phyloP scores from a whole-genome alignment of 176 grass and related monocot genomes.

The Coix lacrymajobi region DNA sequence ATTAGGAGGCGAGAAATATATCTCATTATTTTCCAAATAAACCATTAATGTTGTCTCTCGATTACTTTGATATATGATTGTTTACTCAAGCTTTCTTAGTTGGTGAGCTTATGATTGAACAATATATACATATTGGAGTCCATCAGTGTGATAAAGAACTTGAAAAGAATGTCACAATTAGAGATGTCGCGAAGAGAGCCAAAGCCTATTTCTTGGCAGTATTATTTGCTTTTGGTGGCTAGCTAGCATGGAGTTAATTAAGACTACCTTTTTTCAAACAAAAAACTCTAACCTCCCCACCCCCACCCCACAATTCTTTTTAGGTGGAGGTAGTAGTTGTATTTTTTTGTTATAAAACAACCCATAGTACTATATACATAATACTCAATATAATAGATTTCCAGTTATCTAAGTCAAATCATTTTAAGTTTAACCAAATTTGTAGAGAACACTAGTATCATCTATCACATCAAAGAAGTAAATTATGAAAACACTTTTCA shows the following conservation, averaged over 20 bases:
- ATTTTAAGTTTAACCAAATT: too few relatives aligned
- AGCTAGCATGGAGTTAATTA: background rate
- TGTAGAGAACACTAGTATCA: too few relatives aligned
- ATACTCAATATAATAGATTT: too few relatives aligned
- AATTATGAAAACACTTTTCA: too few relatives aligned
- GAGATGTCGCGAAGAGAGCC: background rate
- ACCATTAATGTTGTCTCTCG: too few relatives aligned
- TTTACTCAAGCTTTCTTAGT: background rate
- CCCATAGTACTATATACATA: too few relatives aligned
- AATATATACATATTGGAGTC: background rate
- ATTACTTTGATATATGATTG: background rate
- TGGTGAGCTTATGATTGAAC: background rate
- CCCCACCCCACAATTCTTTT: background rate
- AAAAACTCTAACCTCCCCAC: background rate
- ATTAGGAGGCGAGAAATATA: background rate
- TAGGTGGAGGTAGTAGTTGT: background rate
- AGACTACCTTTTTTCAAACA: background rate
- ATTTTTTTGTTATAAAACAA: too few relatives aligned
- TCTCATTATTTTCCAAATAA: background rate
- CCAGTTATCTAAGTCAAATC: too few relatives aligned
- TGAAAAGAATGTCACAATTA: background rate
- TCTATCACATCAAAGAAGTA: too few relatives aligned
- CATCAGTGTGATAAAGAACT: background rate
- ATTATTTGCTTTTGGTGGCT: conserved; percentile 10
- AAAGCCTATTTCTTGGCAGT: background rate